phyloP scores from a whole-genome alignment of 306 rosid species.

The Rosa chinensis region DNA sequence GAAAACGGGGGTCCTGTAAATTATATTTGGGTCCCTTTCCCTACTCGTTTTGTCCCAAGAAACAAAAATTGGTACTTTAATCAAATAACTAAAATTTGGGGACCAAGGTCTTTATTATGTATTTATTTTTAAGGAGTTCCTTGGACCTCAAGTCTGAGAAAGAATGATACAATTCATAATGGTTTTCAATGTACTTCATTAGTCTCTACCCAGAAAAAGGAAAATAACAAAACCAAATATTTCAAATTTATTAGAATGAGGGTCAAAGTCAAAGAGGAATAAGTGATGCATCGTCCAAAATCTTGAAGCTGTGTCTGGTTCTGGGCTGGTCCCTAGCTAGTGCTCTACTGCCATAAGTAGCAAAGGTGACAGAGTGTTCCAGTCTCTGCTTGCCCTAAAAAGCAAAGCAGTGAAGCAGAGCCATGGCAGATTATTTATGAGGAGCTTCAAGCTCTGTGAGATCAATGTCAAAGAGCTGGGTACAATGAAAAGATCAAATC shows the following conservation, averaged over 20 bases:
- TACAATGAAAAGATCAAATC: constrained; percentile 4
- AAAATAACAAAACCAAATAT: background rate
- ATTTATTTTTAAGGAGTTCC: constrained; percentile 2
- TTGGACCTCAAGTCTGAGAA: constrained; percentile 9
- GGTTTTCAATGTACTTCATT: background rate
- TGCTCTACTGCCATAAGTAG: background rate
- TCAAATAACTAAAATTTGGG: background rate
- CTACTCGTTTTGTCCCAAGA: constrained; percentile 22
- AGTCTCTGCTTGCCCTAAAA: background rate
- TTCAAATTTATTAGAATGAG: background rate
- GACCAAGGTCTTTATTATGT: constrained; percentile 5
- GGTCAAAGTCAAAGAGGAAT: constrained; percentile 4
- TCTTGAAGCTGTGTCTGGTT: background rate
- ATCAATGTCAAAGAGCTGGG: background rate
- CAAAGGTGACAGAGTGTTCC: background rate
- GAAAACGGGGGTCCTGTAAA: background rate
- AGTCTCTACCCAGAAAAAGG: background rate
- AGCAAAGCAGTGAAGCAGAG: constrained; percentile 1
- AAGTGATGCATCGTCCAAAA: constrained; percentile 4
- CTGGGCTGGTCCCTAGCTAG: background rate
- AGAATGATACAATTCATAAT: background rate
- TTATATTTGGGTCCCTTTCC: constrained; percentile 17
- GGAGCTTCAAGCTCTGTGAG: background rate
- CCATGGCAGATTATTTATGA: constrained; percentile 3
- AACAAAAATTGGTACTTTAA: background rate